Evolutionary conservation across 2,329 filamentous ascomycete genomes (phyloP), one percentile per base, ranked within the genome.

Genomic region (Alternaria brassicae): DNA sequence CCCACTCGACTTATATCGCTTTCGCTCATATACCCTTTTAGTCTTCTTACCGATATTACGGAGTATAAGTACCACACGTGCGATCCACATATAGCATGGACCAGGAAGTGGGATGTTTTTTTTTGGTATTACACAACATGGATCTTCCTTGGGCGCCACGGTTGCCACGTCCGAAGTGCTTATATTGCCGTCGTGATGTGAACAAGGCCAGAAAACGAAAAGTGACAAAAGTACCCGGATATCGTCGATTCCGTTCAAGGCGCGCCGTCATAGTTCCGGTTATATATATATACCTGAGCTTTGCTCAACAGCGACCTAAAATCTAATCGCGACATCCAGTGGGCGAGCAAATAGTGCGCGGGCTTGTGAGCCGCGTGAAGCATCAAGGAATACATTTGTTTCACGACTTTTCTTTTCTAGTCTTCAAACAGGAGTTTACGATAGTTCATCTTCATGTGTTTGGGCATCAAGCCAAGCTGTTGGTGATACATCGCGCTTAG

Each of bases 401-500:
- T 48, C 15, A 28, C 23, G 1, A 17, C 15, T 28, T 12, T 28
- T 17, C 15, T 25, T 17, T 44, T 44, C 17, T 17, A 44, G 2
- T 6, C 15, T 17, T 44, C 41, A 36, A 47, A 36, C 15, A n/a
- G 44, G 19, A 21, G 15, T 17, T 34, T 15, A 23, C 19, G 13
- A 23, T 36, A 13, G 30, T 36, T 48, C 28, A 34, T 48, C 19
- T 36, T 48, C 28, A 34, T 48, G 19, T n/a, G 30, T 36, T 34
- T 34, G 21, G 19, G 44, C 30, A 48, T 48, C 30, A 12, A 23
- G 44, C 44, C 9, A 47, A 47, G 28, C 30, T 47, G 44, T 52
- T 25, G 49, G 49, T 53, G 39, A 53, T 40, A 44, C 37, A 48
- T 53, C 53, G 53, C 57, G 57, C 53, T 48, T 52, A 56, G 23